Evolutionary conservation across 2,329 filamentous ascomycete genomes (phyloP).

Genomic region (Fusarium sacchari): DNA sequence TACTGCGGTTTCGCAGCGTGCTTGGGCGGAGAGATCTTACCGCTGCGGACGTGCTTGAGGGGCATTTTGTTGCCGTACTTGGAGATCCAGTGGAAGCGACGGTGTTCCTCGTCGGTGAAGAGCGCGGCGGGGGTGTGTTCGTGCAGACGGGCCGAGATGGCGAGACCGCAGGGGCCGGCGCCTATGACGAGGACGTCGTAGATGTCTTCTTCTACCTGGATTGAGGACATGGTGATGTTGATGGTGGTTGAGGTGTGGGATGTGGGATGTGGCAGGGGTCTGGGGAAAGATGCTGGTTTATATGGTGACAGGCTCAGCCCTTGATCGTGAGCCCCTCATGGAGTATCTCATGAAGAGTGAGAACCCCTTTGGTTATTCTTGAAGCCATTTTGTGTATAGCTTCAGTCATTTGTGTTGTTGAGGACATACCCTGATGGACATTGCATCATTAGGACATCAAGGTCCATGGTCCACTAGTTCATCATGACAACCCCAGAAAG

Average conservation of each 20-base stretch:
- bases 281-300: not conserved
- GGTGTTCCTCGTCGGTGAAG: constrained; percentile 85
- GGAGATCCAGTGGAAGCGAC: constrained; percentile 81
- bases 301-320: not conserved
- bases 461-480: constrained; percentile 13
- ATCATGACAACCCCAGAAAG: constrained; percentile 8
- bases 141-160: constrained; percentile 75
- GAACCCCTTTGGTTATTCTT: constrained; percentile 19
- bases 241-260: not conserved
- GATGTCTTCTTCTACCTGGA: constrained; percentile 48
- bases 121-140: constrained; percentile 80
- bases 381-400: not conserved
- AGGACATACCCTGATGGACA: constrained; percentile 31
- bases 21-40: constrained; percentile 41
- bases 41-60: constrained; percentile 58
- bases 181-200: constrained; percentile 79
- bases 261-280: not conserved
- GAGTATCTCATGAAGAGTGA: not conserved
- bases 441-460: constrained; percentile 38
- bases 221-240: constrained; percentile 3
- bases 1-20: constrained; percentile 41
- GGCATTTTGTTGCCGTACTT: constrained; percentile 70
- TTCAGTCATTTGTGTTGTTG: not conserved
- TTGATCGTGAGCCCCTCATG: not conserved
- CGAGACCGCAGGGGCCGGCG: constrained; percentile 79